Percentiles rank a stretch among this genome's conserved stretches.
These are phyloP conservation scores for Harrya chromipes DNA, from an alignment of 768 basidiomycete species.

Conservation along the genomic window DNA sequence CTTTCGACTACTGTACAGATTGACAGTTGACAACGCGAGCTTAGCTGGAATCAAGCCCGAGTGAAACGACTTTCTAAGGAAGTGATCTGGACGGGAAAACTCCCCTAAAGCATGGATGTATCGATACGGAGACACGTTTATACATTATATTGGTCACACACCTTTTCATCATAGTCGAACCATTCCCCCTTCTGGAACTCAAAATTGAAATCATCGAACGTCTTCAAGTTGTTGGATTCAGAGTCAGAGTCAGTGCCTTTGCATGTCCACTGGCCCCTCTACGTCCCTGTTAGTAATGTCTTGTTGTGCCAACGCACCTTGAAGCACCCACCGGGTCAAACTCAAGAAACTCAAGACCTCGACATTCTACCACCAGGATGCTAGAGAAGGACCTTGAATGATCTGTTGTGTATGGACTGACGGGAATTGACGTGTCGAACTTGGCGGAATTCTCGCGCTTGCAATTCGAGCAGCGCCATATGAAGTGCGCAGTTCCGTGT, in stretches of 20 bases:
- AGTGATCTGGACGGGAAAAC: slow-evolving; percentile 68
- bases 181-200: slow-evolving; percentile 54
- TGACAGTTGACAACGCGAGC: too few relatives aligned
- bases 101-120: slow-evolving; percentile 38
- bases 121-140: neutral
- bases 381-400: slow-evolving; percentile 59
- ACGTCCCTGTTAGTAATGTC: neutral
- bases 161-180: slow-evolving; percentile 93
- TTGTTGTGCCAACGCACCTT: neutral
- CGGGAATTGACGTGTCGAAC: slow-evolving; percentile 51
- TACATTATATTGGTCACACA: slow-evolving; percentile 24
- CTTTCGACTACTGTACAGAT: too few relatives aligned
- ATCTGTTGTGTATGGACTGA: slow-evolving; percentile 57
- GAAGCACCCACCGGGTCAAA: slow-evolving; percentile 67
- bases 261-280: slow-evolving; percentile 77
- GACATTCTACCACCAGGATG: slow-evolving; percentile 74
- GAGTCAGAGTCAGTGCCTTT: slow-evolving; percentile 55
- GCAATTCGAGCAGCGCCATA: slow-evolving; percentile 77
- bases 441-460: slow-evolving; percentile 82
- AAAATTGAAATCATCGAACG: slow-evolving; percentile 27
- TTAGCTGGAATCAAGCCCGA: slow-evolving; percentile 43
- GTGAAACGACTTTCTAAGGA: slow-evolving; percentile 63
- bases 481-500: slow-evolving; percentile 69
- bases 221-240: slow-evolving; percentile 54
- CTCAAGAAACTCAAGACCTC: slow-evolving; percentile 77